Evolutionary conservation across 345 rosid species (phyloP), one percentile per base, ranked within the genome.

Genomic region (Mallotus nudiflorus): DNA sequence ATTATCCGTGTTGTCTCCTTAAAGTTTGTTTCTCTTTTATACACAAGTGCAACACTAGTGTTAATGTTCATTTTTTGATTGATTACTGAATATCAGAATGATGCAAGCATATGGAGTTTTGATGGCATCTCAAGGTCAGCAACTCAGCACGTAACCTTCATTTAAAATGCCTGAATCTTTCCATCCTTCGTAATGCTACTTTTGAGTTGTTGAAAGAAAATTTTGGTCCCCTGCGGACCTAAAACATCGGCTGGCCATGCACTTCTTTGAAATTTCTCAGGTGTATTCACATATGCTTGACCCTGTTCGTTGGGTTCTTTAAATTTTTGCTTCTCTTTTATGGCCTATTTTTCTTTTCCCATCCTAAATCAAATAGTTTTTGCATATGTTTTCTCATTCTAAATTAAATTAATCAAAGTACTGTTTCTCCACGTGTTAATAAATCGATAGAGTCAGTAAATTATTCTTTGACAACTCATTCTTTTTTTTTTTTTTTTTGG

Each of bases 151-250:
- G 22, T 11, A 57, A 16, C 22, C 6, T 29, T 40, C 20, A 29
- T 57, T 42, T 4, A 31, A 57, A 31, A 13, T 29, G 22, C 2
- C 16, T 33, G 11, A n/a, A 5, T 31, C 16, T 33, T 33, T 35
- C 20, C 12, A 31, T n/a, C 24, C 64, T 59, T 20, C 18, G 19
- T 28, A 48, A 11, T 48, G 54, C 0, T 16, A 3, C 68, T 63
- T 44, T 8, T 63, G 39, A 63, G 67, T 12, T 61, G 65, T 61
- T 29, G 10, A 20, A 61, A 61, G 29, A 15, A 22, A 62, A 42
- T 18, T 39, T 19, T 15, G 52, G 12, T 64, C 22, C 46, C 8
- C 16, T 28, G 55, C 28, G 68, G 68, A 24, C 40, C 24, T 18
- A 7, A 16, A 46, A 46, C 16, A 12, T 11, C 28, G 22, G 14